These are phyloP conservation scores for Lasiodiplodia citricola DNA, from an alignment of 2,329 filamentous ascomycete genomes.

Conservation along the genomic window DNA sequence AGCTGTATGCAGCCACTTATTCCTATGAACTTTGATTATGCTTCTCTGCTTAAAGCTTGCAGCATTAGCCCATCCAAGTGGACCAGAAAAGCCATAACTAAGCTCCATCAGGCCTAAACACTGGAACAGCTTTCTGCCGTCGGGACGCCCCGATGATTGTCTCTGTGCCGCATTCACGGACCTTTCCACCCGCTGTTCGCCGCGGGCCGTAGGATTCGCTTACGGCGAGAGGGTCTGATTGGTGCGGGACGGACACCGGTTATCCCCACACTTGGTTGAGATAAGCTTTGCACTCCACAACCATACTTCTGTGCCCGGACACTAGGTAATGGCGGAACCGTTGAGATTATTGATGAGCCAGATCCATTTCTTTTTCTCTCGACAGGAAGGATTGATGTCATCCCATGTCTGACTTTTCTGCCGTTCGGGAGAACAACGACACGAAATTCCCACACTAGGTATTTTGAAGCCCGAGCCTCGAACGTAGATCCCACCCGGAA, in stretches of 20 bases:
- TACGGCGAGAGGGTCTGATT: background rate
- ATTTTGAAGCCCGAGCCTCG: background rate
- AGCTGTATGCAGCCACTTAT: too few species aligned
- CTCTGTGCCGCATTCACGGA: background rate
- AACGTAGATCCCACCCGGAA: background rate
- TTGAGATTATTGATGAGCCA: background rate
- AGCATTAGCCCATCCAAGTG: too few species aligned
- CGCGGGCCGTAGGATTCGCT: background rate
- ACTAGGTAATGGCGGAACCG: background rate
- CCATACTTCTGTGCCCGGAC: background rate
- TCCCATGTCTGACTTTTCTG: background rate
- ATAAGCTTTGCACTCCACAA: slow-evolving; percentile 1
- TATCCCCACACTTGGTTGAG: background rate
- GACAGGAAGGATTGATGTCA: background rate
- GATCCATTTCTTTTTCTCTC: background rate
- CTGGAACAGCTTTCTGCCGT: background rate
- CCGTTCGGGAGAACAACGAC: background rate
- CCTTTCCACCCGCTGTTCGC: background rate
- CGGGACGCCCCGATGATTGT: background rate
- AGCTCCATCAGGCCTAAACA: too few species aligned
- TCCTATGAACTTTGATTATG: too few species aligned
- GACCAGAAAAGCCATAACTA: too few species aligned
- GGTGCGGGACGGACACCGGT: background rate
- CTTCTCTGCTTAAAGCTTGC: too few species aligned
- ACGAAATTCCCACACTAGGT: background rate